Evolutionary conservation across 192 early-diverging fungal species (phyloP).

Genomic region (Podila clonocystis): DNA sequence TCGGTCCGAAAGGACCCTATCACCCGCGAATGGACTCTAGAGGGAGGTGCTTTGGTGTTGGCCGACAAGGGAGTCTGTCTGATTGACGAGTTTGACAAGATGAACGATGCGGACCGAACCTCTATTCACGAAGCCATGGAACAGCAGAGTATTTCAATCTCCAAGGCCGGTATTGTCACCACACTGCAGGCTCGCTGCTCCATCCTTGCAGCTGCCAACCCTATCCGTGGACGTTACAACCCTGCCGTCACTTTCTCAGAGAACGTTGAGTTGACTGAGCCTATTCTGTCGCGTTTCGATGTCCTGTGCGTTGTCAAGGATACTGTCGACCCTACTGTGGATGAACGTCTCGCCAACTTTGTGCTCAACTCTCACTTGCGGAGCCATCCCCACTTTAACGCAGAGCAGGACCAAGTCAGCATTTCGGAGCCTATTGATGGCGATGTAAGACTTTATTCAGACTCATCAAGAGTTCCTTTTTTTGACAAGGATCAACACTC

Average conservation of each 20-base stretch:
- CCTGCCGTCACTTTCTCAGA: constrained; percentile 92
- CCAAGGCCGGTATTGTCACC: constrained; percentile 90
- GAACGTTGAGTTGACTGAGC: constrained; percentile 98
- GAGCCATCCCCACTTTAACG: constrained; percentile 80
- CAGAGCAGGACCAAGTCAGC: constrained; percentile 51
- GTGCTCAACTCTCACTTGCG: constrained; percentile 93
- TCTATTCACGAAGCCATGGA: constrained; percentile 97
- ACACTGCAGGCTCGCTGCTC: constrained; percentile 87
- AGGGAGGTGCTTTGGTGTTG: constrained; percentile 88
- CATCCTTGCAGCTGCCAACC: constrained; percentile 85
- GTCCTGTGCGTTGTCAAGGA: constrained; percentile 97
- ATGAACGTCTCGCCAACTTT: constrained; percentile 92
- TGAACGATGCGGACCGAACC: constrained; percentile 92
- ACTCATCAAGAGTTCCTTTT: background rate
- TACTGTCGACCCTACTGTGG: constrained; percentile 87
- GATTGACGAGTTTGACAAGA: constrained; percentile 94
- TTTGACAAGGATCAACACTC: background rate
- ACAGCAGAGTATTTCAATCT: constrained; percentile 89
- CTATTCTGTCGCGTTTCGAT: constrained; percentile 98
- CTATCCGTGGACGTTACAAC: constrained; percentile 87
- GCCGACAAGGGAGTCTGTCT: constrained; percentile 90
- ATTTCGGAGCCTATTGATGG: constrained; percentile 56
- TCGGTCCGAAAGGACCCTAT: constrained; percentile 86
- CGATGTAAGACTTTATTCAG: constrained; percentile 62
- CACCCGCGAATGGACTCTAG: constrained; percentile 89